Percentiles rank a stretch among this genome's conserved stretches.
Evolutionary conservation across 345 rosid genomes (phyloP).

Genomic region (Eucalyptus grandis): DNA sequence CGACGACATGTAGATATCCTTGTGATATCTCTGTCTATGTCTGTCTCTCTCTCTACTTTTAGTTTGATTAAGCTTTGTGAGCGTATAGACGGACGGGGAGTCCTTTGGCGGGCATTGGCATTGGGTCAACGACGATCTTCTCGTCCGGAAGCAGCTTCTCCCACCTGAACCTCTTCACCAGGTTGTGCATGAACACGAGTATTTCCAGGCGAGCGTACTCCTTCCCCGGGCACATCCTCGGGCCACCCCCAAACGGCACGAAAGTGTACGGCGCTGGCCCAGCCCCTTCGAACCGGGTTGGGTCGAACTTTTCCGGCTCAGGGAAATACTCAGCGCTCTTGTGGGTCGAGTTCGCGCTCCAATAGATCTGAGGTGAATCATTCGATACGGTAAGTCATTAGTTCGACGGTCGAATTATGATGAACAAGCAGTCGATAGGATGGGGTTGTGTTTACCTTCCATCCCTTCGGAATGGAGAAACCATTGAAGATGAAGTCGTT

Average conservation of each 20-base stretch:
- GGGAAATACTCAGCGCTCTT: conserved; percentile 19
- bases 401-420: background rate
- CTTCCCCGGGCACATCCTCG: conserved; percentile 42
- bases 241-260: conserved; percentile 42
- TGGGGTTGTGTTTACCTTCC: conserved; percentile 10
- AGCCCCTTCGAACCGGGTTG: conserved; percentile 22
- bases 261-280: conserved; percentile 30
- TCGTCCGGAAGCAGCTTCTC: conserved; percentile 19
- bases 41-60: background rate
- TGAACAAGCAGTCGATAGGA: background rate
- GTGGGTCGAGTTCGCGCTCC: conserved; percentile 33
- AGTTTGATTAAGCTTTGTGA: background rate
- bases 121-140: conserved; percentile 22
- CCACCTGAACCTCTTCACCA: conserved; percentile 28
- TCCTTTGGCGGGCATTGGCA: conserved; percentile 27
- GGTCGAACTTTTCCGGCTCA: conserved; percentile 28
- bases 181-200: conserved; percentile 28
- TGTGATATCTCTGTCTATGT: background rate
- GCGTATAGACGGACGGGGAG: conserved; percentile 24
- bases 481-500: conserved; percentile 17
- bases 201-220: conserved; percentile 34
- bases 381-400: background rate
- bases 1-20: background rate
- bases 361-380: background rate
- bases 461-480: conserved; percentile 31